These are phyloP conservation scores for Rhodosporidiobolus odoratus DNA, from an alignment of 768 basidiomycete species.

Conservation along the genomic window DNA sequence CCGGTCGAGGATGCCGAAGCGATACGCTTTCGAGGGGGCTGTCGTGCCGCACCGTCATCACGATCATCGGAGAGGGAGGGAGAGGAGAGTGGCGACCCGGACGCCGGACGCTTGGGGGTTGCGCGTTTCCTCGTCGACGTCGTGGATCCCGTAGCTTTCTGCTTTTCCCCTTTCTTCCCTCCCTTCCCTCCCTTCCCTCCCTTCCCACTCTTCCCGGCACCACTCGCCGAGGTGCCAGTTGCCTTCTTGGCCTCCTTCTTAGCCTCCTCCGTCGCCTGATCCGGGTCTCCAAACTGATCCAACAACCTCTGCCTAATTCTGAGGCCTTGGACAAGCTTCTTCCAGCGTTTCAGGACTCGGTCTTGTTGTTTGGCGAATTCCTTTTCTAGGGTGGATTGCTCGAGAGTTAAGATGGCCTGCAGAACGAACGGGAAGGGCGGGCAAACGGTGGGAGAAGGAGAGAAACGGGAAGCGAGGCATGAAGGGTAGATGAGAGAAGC, in stretches of 20 bases:
- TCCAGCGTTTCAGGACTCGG: constrained; percentile 79
- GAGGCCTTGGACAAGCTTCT: constrained; percentile 76
- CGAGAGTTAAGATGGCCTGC: constrained; percentile 80
- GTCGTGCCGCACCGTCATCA: no score
- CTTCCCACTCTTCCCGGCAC: not conserved
- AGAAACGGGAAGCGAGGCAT: not conserved
- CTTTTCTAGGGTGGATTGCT: constrained; percentile 69
- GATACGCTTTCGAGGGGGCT: no score
- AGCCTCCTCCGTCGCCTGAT: not conserved
- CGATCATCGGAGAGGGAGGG: no score
- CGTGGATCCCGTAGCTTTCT: not conserved
- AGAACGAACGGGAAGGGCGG: not conserved
- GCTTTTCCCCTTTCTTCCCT: not conserved
- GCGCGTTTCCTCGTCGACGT: not conserved
- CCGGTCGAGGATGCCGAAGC: no score
- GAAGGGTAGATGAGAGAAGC: no score
- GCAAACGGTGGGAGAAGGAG: not conserved
- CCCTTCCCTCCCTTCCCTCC: not conserved
- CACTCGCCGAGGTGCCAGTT: not conserved
- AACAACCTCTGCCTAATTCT: constrained; percentile 62
- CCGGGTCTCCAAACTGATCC: constrained; percentile 27
- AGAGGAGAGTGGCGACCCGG: no score
- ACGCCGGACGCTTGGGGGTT: not conserved
- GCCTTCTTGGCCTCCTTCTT: not conserved
- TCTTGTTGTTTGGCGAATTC: constrained; percentile 70